Conservation (phyloP, 2,329 filamentous ascomycete genomes). For the Fusarium sp. region DNA sequence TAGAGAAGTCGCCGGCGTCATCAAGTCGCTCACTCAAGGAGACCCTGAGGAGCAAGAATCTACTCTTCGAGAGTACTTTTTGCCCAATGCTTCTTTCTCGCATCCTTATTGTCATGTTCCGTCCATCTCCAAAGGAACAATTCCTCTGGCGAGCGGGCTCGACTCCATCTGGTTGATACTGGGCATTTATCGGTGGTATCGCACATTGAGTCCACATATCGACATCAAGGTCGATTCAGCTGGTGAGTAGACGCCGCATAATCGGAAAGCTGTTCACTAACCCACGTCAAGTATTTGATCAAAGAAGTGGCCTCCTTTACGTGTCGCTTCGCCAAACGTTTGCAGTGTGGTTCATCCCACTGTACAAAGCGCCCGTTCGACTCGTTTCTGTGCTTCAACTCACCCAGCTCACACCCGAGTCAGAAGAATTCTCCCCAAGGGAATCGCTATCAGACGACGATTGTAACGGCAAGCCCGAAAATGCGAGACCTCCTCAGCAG, state of each 20-base stretch:
- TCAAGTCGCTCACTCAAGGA: conserved; percentile 78
- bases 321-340: conserved; percentile 83
- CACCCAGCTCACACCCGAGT: conserved; percentile 58
- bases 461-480: conserved; percentile 30
- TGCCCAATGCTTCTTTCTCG: conserved; percentile 78
- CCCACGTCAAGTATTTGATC: conserved; percentile 73
- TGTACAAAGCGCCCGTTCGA: conserved; percentile 78
- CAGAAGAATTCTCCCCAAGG: conserved; percentile 24
- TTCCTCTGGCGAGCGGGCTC: conserved; percentile 60
- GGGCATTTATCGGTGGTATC: conserved; percentile 86
- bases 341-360: conserved; percentile 82
- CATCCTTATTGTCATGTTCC: conserved; percentile 85
- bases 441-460: conserved; percentile 11
- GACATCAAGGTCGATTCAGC: conserved; percentile 75
- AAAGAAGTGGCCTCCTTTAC: conserved; percentile 77
- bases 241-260: conserved; percentile 54
- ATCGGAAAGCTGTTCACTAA: background rate
- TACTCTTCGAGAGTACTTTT: conserved; percentile 81
- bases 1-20: conserved; percentile 76
- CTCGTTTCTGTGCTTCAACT: conserved; percentile 80
- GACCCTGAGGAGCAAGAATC: conserved; percentile 75
- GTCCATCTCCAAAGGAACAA: conserved; percentile 59
- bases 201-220: conserved; percentile 84
- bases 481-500: conserved; percentile 35
- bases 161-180: conserved; percentile 78